Base-by-base conservation (phyloP, 2,329 filamentous ascomycete genomes). In the Pyrenochaeta sp. region DNA sequence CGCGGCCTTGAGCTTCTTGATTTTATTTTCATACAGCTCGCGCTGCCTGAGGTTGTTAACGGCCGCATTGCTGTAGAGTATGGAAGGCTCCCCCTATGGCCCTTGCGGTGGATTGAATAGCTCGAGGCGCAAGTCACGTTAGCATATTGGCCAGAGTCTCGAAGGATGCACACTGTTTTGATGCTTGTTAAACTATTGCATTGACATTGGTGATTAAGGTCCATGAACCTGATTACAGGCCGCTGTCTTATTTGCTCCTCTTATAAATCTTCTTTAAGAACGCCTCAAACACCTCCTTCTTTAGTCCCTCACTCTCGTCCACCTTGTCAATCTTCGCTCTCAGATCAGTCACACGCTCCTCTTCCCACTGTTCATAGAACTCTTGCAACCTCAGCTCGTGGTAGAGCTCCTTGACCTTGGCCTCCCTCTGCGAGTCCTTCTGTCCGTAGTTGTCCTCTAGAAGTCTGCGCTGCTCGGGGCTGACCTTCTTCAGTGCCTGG, bases 231-330 rank as follows among this genome's bases (percentile, higher is more conserved):
- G 24, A 15, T 24, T 44, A 1, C 12, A 12, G 25, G 25, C 25
- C 5, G 42, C 25, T 27, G 25, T 3, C 40, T 44, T 91, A 98
- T 82, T 97, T 98, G 86, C 88, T 95, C 76, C 95, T 87, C 88
- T 97, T 97, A 87, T 98, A 98, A 76, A 99, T 98, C 87, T 99
- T 99, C 79, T 85, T 84, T 65, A 99, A 83, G 85, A 98, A 99
- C 44, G 87, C 86, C 71, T 96, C 90, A 68, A 98, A 97, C 40
- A 98, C 87, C 58, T 85, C 86, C 86, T 92, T 95, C 86, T 96
- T 97, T 73, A 99, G 81, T 15, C 95, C 95, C 65, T 91, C 86
- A 61, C 85, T 89, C 85, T 97, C 93, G 73, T 99, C 93, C 51
- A 98, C 83, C 59, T 88, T 81, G 24, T 84, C 85, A 72, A 99